phyloP scores from a whole-genome alignment of 176 grass and related monocot genomes.

The Alopecurus myosuroides region DNA sequence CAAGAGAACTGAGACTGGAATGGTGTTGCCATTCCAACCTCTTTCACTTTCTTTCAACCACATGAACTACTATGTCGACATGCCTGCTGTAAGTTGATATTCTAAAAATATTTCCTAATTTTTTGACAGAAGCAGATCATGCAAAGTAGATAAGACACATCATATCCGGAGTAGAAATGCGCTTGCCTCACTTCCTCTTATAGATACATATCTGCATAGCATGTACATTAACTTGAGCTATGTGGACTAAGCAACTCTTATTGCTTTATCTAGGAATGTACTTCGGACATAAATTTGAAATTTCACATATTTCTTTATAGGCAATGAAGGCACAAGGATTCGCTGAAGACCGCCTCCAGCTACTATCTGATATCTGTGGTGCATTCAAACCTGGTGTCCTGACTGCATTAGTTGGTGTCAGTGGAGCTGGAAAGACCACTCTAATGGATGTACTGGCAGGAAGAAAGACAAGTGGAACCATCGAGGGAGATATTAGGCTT shows the following conservation, averaged over 20 bases:
- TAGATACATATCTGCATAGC: not conserved
- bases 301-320: slow-evolving; percentile 23
- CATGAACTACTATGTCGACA: slow-evolving; percentile 62
- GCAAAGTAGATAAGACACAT: not conserved
- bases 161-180: not conserved
- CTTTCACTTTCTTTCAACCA: slow-evolving; percentile 72
- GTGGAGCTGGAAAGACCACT: slow-evolving; percentile 79
- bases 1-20: slow-evolving; percentile 40
- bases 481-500: slow-evolving; percentile 62
- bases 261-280: not conserved
- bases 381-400: slow-evolving; percentile 64
- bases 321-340: slow-evolving; percentile 66
- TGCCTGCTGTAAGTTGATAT: slow-evolving; percentile 56
- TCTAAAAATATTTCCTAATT: not conserved
- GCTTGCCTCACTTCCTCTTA: not conserved
- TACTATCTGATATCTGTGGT: slow-evolving; percentile 59
- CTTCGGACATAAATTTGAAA: not conserved
- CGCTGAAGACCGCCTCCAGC: slow-evolving; percentile 47
- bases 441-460: slow-evolving; percentile 80
- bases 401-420: slow-evolving; percentile 73
- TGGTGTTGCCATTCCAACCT: slow-evolving; percentile 68
- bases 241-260: slow-evolving; percentile 1
- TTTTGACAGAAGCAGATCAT: not conserved
- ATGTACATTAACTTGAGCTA: not conserved
- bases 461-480: slow-evolving; percentile 71